These are phyloP conservation scores for Lipomyces japonicus DNA, from an alignment of 805 yeast species.

Conservation along the genomic window DNA sequence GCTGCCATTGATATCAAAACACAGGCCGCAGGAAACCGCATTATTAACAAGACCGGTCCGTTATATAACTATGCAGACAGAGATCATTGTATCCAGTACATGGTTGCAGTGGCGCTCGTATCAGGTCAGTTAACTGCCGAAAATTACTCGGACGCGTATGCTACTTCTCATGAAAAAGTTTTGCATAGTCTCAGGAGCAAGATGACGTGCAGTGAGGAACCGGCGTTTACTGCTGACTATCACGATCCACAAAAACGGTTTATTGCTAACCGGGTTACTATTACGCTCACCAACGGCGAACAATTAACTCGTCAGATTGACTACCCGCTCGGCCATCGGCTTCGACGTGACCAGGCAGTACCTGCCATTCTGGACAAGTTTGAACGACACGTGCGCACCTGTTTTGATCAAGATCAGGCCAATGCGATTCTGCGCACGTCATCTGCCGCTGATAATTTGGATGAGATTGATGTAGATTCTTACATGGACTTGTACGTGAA, in stretches of 20 bases:
- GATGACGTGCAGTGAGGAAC: slow-evolving; percentile 53
- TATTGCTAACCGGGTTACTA: slow-evolving; percentile 52
- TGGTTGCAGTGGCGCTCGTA: slow-evolving; percentile 56
- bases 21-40: slow-evolving; percentile 59
- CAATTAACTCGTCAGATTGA: slow-evolving; percentile 52
- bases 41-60: slow-evolving; percentile 59
- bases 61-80: slow-evolving; percentile 61
- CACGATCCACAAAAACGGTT: slow-evolving; percentile 55
- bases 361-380: slow-evolving; percentile 52
- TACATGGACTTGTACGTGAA: slow-evolving; percentile 46
- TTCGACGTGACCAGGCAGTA: slow-evolving; percentile 57
- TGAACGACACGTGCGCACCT: slow-evolving; percentile 49
- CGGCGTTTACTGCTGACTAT: slow-evolving; percentile 49
- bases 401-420: slow-evolving; percentile 43
- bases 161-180: slow-evolving; percentile 49
- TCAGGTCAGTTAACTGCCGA: slow-evolving; percentile 56
- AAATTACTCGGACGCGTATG: slow-evolving; percentile 51
- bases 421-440: slow-evolving; percentile 40
- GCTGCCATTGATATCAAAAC: slow-evolving; percentile 50
- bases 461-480: slow-evolving; percentile 46
- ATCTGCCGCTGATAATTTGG: slow-evolving; percentile 38
- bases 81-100: slow-evolving; percentile 62
- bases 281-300: slow-evolving; percentile 54
- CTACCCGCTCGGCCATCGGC: slow-evolving; percentile 55
- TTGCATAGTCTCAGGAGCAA: slow-evolving; percentile 52